Percentiles rank a stretch among this genome's conserved stretches.
These are phyloP conservation scores for Apostasia ramifera DNA, from an alignment of 106 monocot species.

Conservation along the genomic window DNA sequence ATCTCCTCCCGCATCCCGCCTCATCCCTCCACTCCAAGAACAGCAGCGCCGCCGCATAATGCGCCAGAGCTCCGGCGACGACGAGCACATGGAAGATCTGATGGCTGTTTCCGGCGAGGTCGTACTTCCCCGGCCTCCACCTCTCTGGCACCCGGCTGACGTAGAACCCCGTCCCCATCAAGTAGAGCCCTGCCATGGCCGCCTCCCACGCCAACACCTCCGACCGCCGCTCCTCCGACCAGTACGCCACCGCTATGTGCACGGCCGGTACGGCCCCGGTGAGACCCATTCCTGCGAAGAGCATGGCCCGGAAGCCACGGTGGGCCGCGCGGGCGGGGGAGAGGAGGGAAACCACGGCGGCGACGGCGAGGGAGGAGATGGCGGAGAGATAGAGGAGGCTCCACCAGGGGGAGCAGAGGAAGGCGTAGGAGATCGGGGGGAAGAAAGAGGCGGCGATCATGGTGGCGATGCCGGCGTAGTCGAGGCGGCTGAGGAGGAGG, in stretches of 20 bases:
- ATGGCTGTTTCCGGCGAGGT: conserved; percentile 73
- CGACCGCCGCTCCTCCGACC: conserved; percentile 47
- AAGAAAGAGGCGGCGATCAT: conserved; percentile 99
- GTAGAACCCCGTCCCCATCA: conserved; percentile 58
- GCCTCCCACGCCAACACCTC: conserved; percentile 59
- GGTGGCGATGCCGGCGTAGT: conserved; percentile 91
- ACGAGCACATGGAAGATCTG: conserved; percentile 91
- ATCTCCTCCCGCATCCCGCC: conserved; percentile 15
- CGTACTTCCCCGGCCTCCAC: conserved; percentile 73
- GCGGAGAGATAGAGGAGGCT: conserved; percentile 53
- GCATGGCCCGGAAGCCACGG: conserved; percentile 52
- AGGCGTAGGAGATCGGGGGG: conserved; percentile 96
- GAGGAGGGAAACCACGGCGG: conserved; percentile 46
- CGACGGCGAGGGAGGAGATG: conserved; percentile 42
- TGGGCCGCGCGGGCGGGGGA: conserved; percentile 37
- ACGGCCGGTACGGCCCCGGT: conserved; percentile 71
- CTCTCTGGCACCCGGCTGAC: conserved; percentile 71
- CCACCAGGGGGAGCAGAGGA: conserved; percentile 69
- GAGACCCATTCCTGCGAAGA: conserved; percentile 67
- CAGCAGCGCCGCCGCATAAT: conserved; percentile 49
- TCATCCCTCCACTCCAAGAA: conserved; percentile 47
- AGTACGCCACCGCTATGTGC: conserved; percentile 60
- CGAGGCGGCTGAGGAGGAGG: conserved; percentile 69
- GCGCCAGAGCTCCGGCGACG: conserved; percentile 61
- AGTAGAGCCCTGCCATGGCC: conserved; percentile 59